Evolutionary conservation across 2,329 filamentous ascomycete species (phyloP).

Genomic region (Xylaria hypoxylon): DNA sequence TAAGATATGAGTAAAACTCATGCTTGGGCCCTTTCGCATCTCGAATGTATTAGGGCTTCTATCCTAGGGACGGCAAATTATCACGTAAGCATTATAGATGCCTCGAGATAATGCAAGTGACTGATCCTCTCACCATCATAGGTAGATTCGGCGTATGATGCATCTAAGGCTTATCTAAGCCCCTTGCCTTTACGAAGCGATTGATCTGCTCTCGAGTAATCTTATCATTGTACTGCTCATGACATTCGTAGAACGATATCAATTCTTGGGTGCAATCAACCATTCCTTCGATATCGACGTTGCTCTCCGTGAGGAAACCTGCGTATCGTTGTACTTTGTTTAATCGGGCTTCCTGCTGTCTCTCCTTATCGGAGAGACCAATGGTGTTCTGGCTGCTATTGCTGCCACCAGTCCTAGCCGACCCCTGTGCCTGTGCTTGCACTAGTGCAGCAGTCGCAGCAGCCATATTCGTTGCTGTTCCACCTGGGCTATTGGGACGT

Average conservation of each 20-base stretch:
- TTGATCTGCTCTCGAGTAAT: slow-evolving; percentile 68
- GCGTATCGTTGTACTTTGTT: slow-evolving; percentile 75
- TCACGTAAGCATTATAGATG: background rate
- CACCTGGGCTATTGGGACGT: slow-evolving; percentile 63
- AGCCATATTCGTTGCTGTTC: slow-evolving; percentile 58
- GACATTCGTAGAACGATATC: slow-evolving; percentile 84
- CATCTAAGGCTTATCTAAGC: slow-evolving; percentile 60
- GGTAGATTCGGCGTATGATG: background rate
- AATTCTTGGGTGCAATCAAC: slow-evolving; percentile 93
- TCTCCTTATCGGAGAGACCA: slow-evolving; percentile 56
- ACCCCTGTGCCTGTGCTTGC: slow-evolving; percentile 57
- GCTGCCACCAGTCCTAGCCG: slow-evolving; percentile 45
- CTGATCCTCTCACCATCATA: background rate
- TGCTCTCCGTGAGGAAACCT: slow-evolving; percentile 86
- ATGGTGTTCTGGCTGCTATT: slow-evolving; percentile 45
- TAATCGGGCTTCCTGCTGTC: slow-evolving; percentile 66
- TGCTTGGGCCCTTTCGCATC: background rate
- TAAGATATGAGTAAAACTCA: background rate
- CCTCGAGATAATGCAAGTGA: background rate
- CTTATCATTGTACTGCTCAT: slow-evolving; percentile 72
- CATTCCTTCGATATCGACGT: slow-evolving; percentile 84
- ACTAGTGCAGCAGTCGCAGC: slow-evolving; percentile 62
- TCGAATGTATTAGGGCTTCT: background rate
- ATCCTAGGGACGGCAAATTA: background rate
- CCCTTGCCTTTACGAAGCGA: slow-evolving; percentile 68